Base-by-base conservation (phyloP, 1,284 basidiomycete genomes). In the Paramarasmius palmivorus region DNA sequence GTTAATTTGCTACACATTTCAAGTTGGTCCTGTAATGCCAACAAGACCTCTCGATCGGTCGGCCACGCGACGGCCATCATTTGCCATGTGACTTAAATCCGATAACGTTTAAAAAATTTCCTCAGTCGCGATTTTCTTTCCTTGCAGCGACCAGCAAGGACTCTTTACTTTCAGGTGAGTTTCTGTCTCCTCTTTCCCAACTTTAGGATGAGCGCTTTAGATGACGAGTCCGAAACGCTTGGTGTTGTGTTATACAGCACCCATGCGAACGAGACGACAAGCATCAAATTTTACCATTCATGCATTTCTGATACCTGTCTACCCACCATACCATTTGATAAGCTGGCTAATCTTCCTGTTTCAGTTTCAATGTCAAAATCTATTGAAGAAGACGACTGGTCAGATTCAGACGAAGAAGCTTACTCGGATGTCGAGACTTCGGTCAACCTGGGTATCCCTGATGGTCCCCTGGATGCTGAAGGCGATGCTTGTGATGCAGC, bases 181-280 rank as follows among this genome's bases (percentile, higher is more conserved):
- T 4, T 50, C 35, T 44, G 26, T 57, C 40, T 53, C 40, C 34
- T 55, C 54, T 57, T 57, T 52, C 58, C 17, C 8, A 55, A 56
- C 50, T 53, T 36, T 51, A 69, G 66, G 90, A 92, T 92, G 90
- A 91, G 65, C 66, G 63, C 67, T 68, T 72, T 79, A 91, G 90
- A 92, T 92, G 90, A 92, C 90, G 90, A 92, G 90, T 92, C 90
- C 75, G 90, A 92, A 72, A 63, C 62, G 67, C 65, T 64, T 61
- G 62, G 61, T 64, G 65, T 73, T 75, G 78, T 84, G 86, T 81
- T 86, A 83, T 82, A 84, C 80, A 75, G 64, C 68, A 9, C 67
- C 61, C 61, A 62, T 63, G 64, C 61, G 66, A 73, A 76, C 58
- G 63, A 88, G 90, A 91, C 81, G 90, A 91, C 64, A 75, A 74